Evolutionary conservation across 139 green algal species (phyloP).

Genomic region (Astrephomene gubernaculifera): DNA sequence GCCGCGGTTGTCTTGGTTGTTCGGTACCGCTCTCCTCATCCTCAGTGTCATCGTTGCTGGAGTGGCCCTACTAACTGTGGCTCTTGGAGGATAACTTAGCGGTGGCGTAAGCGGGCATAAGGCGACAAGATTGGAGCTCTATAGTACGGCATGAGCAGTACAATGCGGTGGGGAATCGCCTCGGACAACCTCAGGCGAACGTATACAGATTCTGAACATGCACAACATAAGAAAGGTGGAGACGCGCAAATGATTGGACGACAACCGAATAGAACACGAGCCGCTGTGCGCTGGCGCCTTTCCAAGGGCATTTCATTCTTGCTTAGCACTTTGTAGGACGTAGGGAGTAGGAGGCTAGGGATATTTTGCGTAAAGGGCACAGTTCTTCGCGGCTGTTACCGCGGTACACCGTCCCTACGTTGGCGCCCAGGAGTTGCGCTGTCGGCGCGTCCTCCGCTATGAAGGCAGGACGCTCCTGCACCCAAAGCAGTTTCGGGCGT

Average conservation of each 20-base stretch:
- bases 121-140: not conserved
- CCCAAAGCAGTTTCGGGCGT: slow-evolving; percentile 2
- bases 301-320: not conserved
- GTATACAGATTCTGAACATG: too few relatives aligned
- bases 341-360: too few relatives aligned
- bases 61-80: slow-evolving; percentile 1
- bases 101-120: not conserved
- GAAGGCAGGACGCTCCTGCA: slow-evolving; percentile 4
- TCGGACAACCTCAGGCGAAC: too few relatives aligned
- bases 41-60: not conserved
- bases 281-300: not conserved
- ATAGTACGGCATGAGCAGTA: not conserved
- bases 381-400: too few relatives aligned
- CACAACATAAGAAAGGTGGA: not conserved
- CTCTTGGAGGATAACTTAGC: too few relatives aligned
- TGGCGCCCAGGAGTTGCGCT: too few relatives aligned
- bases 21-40: not conserved
- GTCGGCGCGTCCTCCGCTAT: slow-evolving; percentile 4
- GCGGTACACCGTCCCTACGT: too few relatives aligned
- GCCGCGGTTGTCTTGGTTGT: slow-evolving; percentile 26
- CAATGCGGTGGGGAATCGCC: too few relatives aligned
- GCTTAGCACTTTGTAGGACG: too few relatives aligned
- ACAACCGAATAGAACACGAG: not conserved
- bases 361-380: too few relatives aligned
- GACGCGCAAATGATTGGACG: not conserved